A percentile compares a stretch with the other conserved stretches of the same genome.
phyloP scores from a whole-genome alignment of 2,329 filamentous ascomycete species.

The Fusarium tupiense region DNA sequence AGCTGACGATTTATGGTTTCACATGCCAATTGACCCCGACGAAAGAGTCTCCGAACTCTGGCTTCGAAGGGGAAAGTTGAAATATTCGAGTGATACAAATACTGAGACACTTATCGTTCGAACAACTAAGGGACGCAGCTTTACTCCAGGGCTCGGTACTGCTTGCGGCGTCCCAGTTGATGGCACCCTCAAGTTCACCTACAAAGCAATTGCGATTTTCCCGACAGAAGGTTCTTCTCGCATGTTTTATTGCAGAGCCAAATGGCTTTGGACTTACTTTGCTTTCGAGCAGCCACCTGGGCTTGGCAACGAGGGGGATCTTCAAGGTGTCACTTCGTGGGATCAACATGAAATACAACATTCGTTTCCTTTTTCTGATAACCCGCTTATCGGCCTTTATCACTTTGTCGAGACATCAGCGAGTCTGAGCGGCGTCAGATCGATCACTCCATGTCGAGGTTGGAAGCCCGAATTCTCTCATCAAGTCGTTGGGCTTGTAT shows the following conservation, averaged over 20 bases:
- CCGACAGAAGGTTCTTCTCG: neutral
- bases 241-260: neutral
- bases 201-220: neutral
- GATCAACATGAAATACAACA: neutral
- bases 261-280: neutral
- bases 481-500: neutral
- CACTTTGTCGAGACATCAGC: neutral
- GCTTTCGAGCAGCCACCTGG: neutral
- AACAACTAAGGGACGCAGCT: neutral
- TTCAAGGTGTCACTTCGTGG: neutral
- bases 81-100: too few species aligned
- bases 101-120: neutral
- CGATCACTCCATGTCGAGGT: neutral
- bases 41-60: neutral
- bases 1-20: rapidly evolving
- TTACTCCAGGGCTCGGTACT: too few species aligned
- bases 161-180: too few species aligned
- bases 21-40: neutral
- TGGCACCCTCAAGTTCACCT: neutral
- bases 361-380: neutral
- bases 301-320: rapidly evolving
- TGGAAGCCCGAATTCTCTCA: rapidly evolving
- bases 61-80: neutral
- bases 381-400: rapidly evolving
- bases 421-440: neutral